Percentiles rank a stretch among this genome's conserved stretches.
These are phyloP conservation scores for Aspergillus arachidicola DNA, from an alignment of 2,329 filamentous ascomycete genomes.

Conservation along the genomic window DNA sequence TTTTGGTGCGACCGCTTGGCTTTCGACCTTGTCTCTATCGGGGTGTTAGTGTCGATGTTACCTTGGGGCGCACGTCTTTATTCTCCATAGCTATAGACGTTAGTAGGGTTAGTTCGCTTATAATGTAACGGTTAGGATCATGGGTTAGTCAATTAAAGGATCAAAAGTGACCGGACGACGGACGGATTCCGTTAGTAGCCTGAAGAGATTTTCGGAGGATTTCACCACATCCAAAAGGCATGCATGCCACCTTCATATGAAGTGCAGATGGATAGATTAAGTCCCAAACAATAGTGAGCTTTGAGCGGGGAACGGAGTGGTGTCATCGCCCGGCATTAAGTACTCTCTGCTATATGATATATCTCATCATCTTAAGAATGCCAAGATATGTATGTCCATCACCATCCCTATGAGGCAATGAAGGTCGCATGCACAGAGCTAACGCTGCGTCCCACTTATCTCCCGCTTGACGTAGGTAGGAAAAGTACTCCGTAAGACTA, in stretches of 20 bases:
- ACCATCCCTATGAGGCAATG: neutral
- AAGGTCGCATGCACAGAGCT: neutral
- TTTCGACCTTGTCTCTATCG: neutral
- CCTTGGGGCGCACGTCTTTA: neutral
- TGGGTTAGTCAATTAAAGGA: neutral
- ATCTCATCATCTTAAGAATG: neutral
- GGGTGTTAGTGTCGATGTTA: neutral
- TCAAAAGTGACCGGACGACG: neutral
- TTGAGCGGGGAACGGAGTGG: neutral
- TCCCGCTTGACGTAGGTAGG: no score
- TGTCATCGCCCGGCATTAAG: neutral
- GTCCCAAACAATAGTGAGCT: neutral
- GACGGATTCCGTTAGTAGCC: neutral
- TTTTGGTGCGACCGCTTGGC: neutral
- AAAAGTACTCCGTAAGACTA: neutral
- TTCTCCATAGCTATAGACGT: neutral
- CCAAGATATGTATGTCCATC: neutral
- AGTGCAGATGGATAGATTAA: neutral
- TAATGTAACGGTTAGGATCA: neutral
- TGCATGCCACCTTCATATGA: neutral
- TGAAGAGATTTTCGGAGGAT: slow-evolving; percentile 1
- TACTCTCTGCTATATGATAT: neutral
- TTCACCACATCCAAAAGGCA: neutral
- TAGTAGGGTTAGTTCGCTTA: neutral
- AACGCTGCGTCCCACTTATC: neutral